Conservation (phyloP, 768 basidiomycete genomes). For the Galerina marginata region DNA sequence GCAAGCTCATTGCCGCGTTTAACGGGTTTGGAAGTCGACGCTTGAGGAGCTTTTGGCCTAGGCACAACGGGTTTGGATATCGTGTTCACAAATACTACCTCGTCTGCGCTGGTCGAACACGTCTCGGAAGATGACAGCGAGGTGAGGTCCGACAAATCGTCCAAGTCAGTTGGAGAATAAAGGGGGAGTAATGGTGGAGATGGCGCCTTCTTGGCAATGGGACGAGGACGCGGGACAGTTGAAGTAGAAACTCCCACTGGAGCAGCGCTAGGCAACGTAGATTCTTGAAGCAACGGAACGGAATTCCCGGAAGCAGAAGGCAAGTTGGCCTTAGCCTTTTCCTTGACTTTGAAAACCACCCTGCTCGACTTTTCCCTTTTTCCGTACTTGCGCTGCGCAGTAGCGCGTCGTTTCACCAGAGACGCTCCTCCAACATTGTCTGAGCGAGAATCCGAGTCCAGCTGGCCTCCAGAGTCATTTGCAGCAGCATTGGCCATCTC, state of each 20-base stretch:
- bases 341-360: not conserved
- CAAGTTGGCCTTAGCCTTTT: too few species aligned
- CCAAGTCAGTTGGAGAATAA: not conserved
- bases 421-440: conserved; percentile 6
- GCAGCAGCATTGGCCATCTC: conserved; percentile 25
- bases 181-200: not conserved
- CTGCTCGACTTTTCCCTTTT: conserved; percentile 5
- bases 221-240: too few species aligned
- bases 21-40: not conserved
- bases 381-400: conserved; percentile 1
- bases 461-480: conserved; percentile 37
- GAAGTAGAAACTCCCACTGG: too few species aligned
- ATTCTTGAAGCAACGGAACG: too few species aligned
- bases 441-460: conserved; percentile 28
- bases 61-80: not conserved
- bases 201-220: not conserved
- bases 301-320: too few species aligned
- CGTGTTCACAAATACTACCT: not conserved
- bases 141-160: conserved; percentile 22
- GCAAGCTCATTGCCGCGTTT: not conserved
- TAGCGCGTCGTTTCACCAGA: not conserved
- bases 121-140: conserved; percentile 19
- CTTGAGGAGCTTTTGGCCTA: not conserved
- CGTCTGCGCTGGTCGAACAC: conserved; percentile 4
- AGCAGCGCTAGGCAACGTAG: too few species aligned